Conservation (phyloP, 257 asterid species). For the Salvia splendens region DNA sequence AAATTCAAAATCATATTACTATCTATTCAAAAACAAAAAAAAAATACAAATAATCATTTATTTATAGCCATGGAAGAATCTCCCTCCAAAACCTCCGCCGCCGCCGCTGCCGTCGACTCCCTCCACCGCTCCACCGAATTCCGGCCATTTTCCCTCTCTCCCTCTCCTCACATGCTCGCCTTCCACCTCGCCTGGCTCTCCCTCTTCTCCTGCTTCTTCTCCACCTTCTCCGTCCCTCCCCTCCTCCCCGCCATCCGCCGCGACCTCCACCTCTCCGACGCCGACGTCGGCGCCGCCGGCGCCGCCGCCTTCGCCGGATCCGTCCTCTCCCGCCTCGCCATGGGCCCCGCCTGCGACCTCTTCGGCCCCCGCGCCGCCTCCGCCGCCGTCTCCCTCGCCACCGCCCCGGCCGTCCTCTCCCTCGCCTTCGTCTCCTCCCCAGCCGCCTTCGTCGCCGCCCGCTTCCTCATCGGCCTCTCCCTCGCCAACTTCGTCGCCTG, state of each 20-base stretch:
- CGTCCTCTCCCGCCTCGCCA: conserved; percentile 50
- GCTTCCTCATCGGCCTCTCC: conserved; percentile 54
- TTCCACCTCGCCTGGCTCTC: conserved; percentile 54
- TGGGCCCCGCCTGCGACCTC: conserved; percentile 50
- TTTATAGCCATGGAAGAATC: conserved; percentile 33
- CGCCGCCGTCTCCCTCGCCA: conserved; percentile 53
- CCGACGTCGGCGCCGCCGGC: conserved; percentile 49
- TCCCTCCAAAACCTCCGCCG: conserved; percentile 7
- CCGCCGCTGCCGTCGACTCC: conserved; percentile 33
- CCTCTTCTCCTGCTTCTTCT: conserved; percentile 46
- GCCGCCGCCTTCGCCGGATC: conserved; percentile 48
- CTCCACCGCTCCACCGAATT: conserved; percentile 45
- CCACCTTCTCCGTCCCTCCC: conserved; percentile 50
- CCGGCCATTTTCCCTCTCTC: conserved; percentile 32
- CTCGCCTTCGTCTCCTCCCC: conserved; percentile 39
- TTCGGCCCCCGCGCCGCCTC: conserved; percentile 57
- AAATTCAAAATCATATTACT: no score
- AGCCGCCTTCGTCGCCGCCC: conserved; percentile 36
- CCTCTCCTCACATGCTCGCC: conserved; percentile 48
- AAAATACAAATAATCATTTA: no score
- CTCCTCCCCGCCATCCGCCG: conserved; percentile 47
- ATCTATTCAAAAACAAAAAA: no score
- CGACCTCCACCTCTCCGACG: conserved; percentile 40
- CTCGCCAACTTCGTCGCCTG: conserved; percentile 59
- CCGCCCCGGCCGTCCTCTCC: conserved; percentile 46